phyloP scores from a whole-genome alignment of 352 stramenopile species.

The Globisporangium spinosum region DNA sequence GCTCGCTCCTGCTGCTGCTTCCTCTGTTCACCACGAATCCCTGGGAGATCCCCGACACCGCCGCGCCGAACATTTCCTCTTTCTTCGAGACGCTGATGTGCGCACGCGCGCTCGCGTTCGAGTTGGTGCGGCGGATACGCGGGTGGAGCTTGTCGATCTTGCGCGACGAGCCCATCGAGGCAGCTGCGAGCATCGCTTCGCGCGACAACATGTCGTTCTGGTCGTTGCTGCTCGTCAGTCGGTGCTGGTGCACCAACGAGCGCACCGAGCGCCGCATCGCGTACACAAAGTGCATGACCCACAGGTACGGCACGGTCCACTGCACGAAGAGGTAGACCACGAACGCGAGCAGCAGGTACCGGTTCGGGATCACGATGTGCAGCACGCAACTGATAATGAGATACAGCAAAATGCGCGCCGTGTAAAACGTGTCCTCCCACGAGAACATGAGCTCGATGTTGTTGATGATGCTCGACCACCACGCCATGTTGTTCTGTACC shows the following conservation, averaged over 20 bases:
- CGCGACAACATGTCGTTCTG: constrained; percentile 47
- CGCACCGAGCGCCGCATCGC: constrained; percentile 61
- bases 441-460: constrained; percentile 86
- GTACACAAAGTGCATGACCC: constrained; percentile 61
- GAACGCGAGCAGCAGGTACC: constrained; percentile 72
- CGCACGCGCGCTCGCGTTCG: constrained; percentile 53
- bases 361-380: constrained; percentile 83
- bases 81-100: constrained; percentile 81
- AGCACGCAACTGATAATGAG: constrained; percentile 84
- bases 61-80: constrained; percentile 79
- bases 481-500: constrained; percentile 88
- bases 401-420: constrained; percentile 69
- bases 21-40: constrained; percentile 58
- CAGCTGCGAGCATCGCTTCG: constrained; percentile 30
- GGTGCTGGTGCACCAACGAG: constrained; percentile 76
- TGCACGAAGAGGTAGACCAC: constrained; percentile 77
- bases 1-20: constrained; percentile 13
- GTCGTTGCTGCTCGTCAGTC: constrained; percentile 54
- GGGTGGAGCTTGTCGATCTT: constrained; percentile 35
- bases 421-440: constrained; percentile 87
- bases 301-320: constrained; percentile 80
- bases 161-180: constrained; percentile 12
- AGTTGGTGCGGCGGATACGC: constrained; percentile 46
- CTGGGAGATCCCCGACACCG: constrained; percentile 73
- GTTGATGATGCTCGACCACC: constrained; percentile 82